Evolutionary conservation across 1,284 basidiomycete species (phyloP), one percentile per base, ranked within the genome.

Genomic region (Peniophora sp.): DNA sequence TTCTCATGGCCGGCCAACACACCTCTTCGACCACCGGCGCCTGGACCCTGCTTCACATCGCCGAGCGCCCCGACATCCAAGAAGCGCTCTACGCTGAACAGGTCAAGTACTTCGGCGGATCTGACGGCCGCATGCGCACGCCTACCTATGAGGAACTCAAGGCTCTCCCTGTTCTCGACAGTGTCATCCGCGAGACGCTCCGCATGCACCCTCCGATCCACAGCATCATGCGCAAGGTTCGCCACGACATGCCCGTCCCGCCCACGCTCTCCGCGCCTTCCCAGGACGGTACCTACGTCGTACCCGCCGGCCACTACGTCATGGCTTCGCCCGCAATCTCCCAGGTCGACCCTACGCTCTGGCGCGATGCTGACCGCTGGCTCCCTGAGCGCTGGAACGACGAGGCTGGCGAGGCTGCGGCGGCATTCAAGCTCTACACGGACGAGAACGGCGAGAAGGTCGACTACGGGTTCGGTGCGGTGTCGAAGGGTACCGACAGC

Each of bases 1-100:
- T 95, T 45, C 81, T 96, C 56, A 95, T 96, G 93, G 96, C 96
- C 37, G 97, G 97, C 23, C 97, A 99, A 70, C 97, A 99, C 72
- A 99, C 97, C 0, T 92, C 88, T 59, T 95, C 93, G 17, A 89
- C 96, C 0, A 91, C 92, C 10, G 83, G 84, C 22, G 85, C 92
- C 3, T 99, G 97, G 97, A 69, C 87, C n/a, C 74, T 99, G 37
- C 79, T 98, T 47, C 92, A 97, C 60, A 69, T 99, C 18, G 96
- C 93, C n/a, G 72, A 81, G 57, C 76, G 85, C 14, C 43, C 17
- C 12, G 43, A 45, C 14, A 22, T 45, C 20, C 20, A 87, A 49
- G 83, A 89, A 53, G 79, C 79, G 11, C 70, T 97, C 14, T 97
- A 92, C 67, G 70, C 88, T 55, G 97, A 99, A 70, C 97, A 99